Conservation (phyloP, 208 protist genomes). For the Trypanosoma cruzi region DNA sequence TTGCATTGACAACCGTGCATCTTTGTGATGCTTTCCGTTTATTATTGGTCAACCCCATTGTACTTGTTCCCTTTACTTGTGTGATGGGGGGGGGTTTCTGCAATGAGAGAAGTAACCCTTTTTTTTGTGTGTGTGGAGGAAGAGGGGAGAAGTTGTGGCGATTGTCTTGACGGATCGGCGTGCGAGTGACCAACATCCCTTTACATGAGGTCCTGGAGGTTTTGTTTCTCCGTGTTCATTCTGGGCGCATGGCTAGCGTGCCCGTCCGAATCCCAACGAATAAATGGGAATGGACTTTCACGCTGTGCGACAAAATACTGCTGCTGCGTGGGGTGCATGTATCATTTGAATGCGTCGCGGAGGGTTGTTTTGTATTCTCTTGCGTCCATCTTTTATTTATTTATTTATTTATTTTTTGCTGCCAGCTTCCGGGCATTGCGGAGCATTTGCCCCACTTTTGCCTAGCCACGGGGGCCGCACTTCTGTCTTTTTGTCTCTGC, state of each 20-base stretch:
- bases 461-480: neutral
- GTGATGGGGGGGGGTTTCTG: conserved; percentile 2
- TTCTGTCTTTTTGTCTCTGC: neutral
- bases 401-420: no score
- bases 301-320: neutral
- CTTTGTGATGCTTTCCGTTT: no score
- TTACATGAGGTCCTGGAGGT: neutral
- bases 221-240: neutral
- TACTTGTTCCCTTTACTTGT: no score
- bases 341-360: neutral
- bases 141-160: neutral
- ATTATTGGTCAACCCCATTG: no score
- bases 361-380: neutral
- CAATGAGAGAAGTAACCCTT: no score
- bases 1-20: no score
- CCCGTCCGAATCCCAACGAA: neutral
- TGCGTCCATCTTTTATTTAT: neutral
- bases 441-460: neutral
- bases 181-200: neutral
- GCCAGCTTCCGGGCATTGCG: neutral
- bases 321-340: no score
- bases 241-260: neutral
- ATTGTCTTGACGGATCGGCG: neutral
- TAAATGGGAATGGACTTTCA: neutral
- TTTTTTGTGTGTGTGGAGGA: no score